phyloP scores from a whole-genome alignment of 2,329 filamentous ascomycete genomes.

The Dothiorella sarmentorum region DNA sequence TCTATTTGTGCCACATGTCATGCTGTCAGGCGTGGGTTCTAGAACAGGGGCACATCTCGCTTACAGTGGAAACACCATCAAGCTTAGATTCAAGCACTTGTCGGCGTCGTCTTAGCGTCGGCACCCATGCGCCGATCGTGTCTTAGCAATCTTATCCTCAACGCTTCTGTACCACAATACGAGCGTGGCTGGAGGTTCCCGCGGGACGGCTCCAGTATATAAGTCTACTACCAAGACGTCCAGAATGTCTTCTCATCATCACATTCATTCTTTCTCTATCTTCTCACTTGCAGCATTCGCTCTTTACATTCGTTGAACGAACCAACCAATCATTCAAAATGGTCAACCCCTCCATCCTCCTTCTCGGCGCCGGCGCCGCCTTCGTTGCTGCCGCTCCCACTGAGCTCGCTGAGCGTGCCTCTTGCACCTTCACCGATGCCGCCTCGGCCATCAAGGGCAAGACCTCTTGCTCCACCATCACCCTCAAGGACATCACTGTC shows the following conservation, averaged over 20 bases:
- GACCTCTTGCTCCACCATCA: slow-evolving; percentile 17
- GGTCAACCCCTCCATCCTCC: slow-evolving; percentile 15
- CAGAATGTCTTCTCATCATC: not conserved
- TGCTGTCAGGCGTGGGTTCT: not conserved
- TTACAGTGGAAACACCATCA: not conserved
- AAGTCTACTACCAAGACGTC: not conserved
- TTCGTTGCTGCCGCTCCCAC: slow-evolving; percentile 14
- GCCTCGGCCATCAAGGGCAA: slow-evolving; percentile 17
- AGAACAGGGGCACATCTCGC: not conserved
- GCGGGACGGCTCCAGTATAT: not conserved
- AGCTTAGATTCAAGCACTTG: slow-evolving; percentile 2
- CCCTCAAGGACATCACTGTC: slow-evolving; percentile 16
- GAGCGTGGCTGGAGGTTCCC: not conserved
- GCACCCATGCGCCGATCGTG: not conserved
- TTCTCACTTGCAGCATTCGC: not conserved
- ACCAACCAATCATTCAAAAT: slow-evolving; percentile 12
- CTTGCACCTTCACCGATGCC: slow-evolving; percentile 23
- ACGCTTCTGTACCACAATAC: slow-evolving; percentile 1
- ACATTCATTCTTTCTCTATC: slow-evolving; percentile 9
- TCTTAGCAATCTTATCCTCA: slow-evolving; percentile 11
- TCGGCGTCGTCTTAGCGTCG: not conserved
- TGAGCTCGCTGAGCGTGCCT: not conserved
- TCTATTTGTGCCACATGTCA: not conserved
- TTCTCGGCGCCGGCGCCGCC: slow-evolving; percentile 18
- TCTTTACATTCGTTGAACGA: slow-evolving; percentile 17